Evolutionary conservation across 768 basidiomycete species (phyloP).

Genomic region (Panaeolus cyanescens): DNA sequence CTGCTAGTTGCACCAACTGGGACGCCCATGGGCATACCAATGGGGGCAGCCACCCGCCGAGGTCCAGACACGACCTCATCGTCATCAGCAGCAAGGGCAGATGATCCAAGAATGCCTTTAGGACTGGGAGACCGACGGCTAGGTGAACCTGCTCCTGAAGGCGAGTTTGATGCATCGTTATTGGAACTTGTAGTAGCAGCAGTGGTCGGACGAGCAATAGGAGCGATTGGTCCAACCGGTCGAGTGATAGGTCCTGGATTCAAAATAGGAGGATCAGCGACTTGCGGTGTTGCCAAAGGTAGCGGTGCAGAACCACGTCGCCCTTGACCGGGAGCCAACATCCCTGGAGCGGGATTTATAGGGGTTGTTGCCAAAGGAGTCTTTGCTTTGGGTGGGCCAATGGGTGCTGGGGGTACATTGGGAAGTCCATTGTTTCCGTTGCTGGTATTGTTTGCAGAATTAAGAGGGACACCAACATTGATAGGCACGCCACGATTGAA

Average conservation of each 20-base stretch:
- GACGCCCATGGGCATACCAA: conserved; percentile 16
- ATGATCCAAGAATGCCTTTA: conserved; percentile 75
- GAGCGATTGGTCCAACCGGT: conserved; percentile 49
- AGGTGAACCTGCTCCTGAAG: conserved; percentile 63
- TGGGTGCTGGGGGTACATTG: conserved; percentile 43
- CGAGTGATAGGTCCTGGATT: conserved; percentile 63
- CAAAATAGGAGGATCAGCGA: conserved; percentile 21
- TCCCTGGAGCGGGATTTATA: conserved; percentile 31
- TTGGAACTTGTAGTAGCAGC: conserved; percentile 10
- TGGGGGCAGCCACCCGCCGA: conserved; percentile 35
- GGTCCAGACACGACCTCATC: conserved; percentile 71
- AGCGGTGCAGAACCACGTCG: conserved; percentile 43
- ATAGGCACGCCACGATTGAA: conserved; percentile 44
- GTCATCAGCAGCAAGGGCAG: conserved; percentile 76
- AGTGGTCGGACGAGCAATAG: conserved; percentile 66
- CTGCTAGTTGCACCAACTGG: not conserved
- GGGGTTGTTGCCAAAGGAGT: conserved; percentile 37
- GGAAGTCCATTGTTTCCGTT: conserved; percentile 14
- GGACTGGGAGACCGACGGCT: conserved; percentile 49
- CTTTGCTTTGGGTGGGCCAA: conserved; percentile 56
- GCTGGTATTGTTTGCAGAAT: not conserved
- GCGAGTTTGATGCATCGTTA: conserved; percentile 46
- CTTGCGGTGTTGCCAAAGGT: conserved; percentile 20
- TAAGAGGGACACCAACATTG: conserved; percentile 26
- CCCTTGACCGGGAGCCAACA: conserved; percentile 48